Evolutionary conservation across 176 grass and related monocot genomes (phyloP).

Genomic region (Triticum turgidum): DNA sequence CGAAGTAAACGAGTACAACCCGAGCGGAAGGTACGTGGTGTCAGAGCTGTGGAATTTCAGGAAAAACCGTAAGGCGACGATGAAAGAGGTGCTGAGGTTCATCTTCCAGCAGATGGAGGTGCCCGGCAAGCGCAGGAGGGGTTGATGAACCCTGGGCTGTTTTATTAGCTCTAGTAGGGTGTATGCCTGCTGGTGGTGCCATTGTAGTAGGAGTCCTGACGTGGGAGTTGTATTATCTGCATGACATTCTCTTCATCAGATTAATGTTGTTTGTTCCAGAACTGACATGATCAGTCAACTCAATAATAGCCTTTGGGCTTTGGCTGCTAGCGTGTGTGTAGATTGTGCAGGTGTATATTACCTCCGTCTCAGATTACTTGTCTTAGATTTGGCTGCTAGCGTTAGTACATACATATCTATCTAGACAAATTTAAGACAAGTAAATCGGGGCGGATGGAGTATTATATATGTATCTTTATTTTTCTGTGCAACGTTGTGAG

Average conservation of each 20-base stretch:
- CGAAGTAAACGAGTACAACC: conserved; percentile 83
- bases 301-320: not conserved
- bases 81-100: conserved; percentile 78
- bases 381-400: too few relatives aligned
- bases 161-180: not conserved
- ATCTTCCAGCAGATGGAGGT: conserved; percentile 55
- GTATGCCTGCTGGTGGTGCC: not conserved
- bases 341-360: not conserved
- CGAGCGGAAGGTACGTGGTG: conserved; percentile 64
- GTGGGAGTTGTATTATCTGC: conserved; percentile 10
- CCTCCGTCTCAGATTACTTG: too few relatives aligned
- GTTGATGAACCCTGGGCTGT: not conserved
- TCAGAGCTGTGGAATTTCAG: conserved; percentile 81
- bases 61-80: conserved; percentile 56
- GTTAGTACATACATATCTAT: too few relatives aligned
- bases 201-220: not conserved
- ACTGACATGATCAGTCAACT: conserved; percentile 9
- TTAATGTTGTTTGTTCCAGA: not conserved
- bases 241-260: not conserved
- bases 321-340: not conserved
- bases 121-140: conserved; percentile 33
- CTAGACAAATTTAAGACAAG: too few relatives aligned
- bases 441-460: too few relatives aligned
- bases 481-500: not conserved
- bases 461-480: conserved; percentile 7